Percentiles rank a stretch among this genome's conserved stretches.
These are phyloP conservation scores for Trichomonas gallinae DNA, from an alignment of 208 protist species.

Conservation along the genomic window DNA sequence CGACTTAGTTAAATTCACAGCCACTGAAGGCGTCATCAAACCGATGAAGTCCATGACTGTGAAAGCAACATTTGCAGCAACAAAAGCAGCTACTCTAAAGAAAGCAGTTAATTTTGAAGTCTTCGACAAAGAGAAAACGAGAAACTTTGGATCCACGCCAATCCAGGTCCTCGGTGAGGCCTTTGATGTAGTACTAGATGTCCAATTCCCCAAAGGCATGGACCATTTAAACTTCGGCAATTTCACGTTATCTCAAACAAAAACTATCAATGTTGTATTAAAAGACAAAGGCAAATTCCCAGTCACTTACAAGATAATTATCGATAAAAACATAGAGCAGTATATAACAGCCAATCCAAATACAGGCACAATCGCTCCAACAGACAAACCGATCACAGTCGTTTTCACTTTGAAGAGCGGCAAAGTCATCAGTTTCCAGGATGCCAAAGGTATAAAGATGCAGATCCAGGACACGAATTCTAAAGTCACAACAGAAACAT, in stretches of 20 bases:
- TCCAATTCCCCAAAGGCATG: neutral
- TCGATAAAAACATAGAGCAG: neutral
- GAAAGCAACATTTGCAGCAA: neutral
- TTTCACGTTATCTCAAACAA: neutral
- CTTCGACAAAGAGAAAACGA: neutral
- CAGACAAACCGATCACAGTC: neutral
- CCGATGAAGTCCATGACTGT: neutral
- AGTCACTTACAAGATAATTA: neutral
- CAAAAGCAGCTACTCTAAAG: neutral
- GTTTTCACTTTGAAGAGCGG: neutral
- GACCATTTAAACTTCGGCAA: neutral
- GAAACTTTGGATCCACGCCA: neutral
- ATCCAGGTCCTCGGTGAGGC: neutral
- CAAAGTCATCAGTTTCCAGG: neutral
- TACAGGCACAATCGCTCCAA: neutral
- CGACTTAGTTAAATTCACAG: neutral
- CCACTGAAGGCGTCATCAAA: neutral
- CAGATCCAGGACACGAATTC: neutral
- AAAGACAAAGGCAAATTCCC: slow-evolving; percentile 10
- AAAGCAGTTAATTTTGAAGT: neutral
- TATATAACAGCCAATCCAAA: neutral
- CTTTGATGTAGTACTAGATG: neutral
- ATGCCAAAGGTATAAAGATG: neutral
- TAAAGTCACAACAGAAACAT: neutral
- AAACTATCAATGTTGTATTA: neutral